Evolutionary conservation across 805 yeast genomes (phyloP).

Genomic region (Wickerhamomyces sydowiorum): DNA sequence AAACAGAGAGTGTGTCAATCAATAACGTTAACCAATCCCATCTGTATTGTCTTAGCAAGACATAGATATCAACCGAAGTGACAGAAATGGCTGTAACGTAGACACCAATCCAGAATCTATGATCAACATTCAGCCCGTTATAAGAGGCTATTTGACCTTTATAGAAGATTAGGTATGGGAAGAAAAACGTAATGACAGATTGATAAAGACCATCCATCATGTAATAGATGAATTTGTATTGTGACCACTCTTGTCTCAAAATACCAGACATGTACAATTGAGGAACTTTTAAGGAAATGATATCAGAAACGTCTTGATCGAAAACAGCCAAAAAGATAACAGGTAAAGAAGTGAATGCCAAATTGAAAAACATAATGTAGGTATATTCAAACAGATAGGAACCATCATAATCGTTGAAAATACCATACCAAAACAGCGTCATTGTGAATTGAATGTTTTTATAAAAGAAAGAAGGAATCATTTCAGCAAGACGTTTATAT

Average conservation of each 20-base stretch:
- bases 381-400: constrained; percentile 76
- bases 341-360: constrained; percentile 79
- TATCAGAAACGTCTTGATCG: constrained; percentile 74
- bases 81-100: constrained; percentile 60
- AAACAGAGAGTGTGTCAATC: constrained; percentile 49
- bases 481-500: constrained; percentile 72
- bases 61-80: constrained; percentile 58
- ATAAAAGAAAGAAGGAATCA: constrained; percentile 78
- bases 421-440: constrained; percentile 76
- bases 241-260: constrained; percentile 63
- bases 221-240: constrained; percentile 62
- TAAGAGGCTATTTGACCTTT: constrained; percentile 36
- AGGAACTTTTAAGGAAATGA: constrained; percentile 65
- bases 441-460: constrained; percentile 72
- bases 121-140: constrained; percentile 57
- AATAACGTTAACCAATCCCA: constrained; percentile 76
- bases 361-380: constrained; percentile 70
- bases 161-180: constrained; percentile 57
- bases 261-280: constrained; percentile 73
- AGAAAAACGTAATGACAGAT: constrained; percentile 63
- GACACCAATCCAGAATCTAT: constrained; percentile 67
- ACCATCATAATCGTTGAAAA: constrained; percentile 71
- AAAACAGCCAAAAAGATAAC: constrained; percentile 71
- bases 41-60: constrained; percentile 62
- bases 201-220: constrained; percentile 77